A percentile compares a stretch with the other conserved stretches of the same genome.
Conservation (phyloP, 495 filamentous ascomycete genomes). For the Xylaria curta region DNA sequence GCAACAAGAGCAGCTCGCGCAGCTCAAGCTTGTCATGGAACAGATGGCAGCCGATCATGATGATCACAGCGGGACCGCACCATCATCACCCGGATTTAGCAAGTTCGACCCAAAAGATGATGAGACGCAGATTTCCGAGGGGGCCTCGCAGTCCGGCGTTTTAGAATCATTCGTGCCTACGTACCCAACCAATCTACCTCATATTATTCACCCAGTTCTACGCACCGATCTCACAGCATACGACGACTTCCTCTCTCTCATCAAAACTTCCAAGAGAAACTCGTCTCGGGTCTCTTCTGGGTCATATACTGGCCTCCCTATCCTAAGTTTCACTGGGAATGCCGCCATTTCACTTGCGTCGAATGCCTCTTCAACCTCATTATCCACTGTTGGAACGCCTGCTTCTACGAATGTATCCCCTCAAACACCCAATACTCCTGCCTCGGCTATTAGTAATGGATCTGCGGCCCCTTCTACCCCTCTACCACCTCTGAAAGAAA, state of each 20-base stretch:
- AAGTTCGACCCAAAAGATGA: slow-evolving; percentile 52
- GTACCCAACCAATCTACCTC: slow-evolving; percentile 83
- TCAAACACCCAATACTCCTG: slow-evolving; percentile 59
- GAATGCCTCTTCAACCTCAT: slow-evolving; percentile 51
- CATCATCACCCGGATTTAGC: slow-evolving; percentile 65
- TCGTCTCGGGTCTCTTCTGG: slow-evolving; percentile 67
- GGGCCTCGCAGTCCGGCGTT: slow-evolving; percentile 52
- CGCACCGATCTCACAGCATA: slow-evolving; percentile 81
- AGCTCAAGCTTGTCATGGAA: slow-evolving; percentile 92
- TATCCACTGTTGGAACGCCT: slow-evolving; percentile 46
- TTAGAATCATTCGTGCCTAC: slow-evolving; percentile 71
- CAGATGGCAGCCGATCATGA: slow-evolving; percentile 78
- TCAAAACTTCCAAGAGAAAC: slow-evolving; percentile 68
- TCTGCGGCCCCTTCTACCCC: slow-evolving; percentile 40
- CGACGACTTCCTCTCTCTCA: slow-evolving; percentile 81
- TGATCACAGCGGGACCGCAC: slow-evolving; percentile 71
- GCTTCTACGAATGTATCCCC: slow-evolving; percentile 50
- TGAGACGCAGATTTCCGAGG: slow-evolving; percentile 41
- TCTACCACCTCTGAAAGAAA: slow-evolving; percentile 73
- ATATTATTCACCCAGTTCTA: slow-evolving; percentile 81
- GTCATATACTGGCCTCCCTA: slow-evolving; percentile 68
- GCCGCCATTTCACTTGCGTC: slow-evolving; percentile 51
- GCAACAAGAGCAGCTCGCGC: slow-evolving; percentile 90
- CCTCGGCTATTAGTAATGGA: slow-evolving; percentile 50
- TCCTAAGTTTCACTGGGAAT: slow-evolving; percentile 55